Evolutionary conservation across 2,329 filamentous ascomycete species (phyloP), one percentile per base, ranked within the genome.

Genomic region (Xylariaceae sp.): DNA sequence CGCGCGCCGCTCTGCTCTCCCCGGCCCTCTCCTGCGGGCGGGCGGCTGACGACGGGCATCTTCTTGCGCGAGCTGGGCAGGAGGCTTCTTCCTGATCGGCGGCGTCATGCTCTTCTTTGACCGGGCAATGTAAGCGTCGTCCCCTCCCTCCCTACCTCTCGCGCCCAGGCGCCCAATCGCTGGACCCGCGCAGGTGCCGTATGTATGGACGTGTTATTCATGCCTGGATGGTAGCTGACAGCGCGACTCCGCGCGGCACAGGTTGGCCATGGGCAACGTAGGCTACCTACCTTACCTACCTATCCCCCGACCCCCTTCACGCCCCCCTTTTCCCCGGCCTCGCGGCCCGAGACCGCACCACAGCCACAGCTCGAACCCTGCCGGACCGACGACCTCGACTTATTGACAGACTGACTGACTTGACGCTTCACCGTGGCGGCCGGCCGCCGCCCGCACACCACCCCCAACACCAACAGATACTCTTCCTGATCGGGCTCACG

Each of bases 61-160:
- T n/a, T n/a, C n/a, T n/a, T n/a, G n/a, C n/a, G n/a, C n/a, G n/a
- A n/a, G 24, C n/a, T 11, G 31, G 35, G 15, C 35, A 94, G 90
- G 90, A 60, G 87, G 84, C 47, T 81, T 96, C 69, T 98, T 98
- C 71, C 77, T 98, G 37, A 75, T 95, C 56, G 85, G 87, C 55
- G 92, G 92, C 40, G 86, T 98, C 8, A 73, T 98, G 63, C 76
- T 98, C 64, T 96, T 98, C 68, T 98, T 98, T 67, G 92, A 98
- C 64, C 79, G 92, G 46, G 86, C 92, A 53, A 89, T 96, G 86
- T 90, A 68, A 55, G 80, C 69, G 8, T 26, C 34, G 19, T 16
- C 12, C 14, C 26, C 14, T 37, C 35, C 19, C 18, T 25, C 16
- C 29, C 32, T 23, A 29, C 37, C 15, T 13, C 31, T 4, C 28